A percentile compares a stretch with the other conserved stretches of the same genome.
Conservation (phyloP, 257 asterid species). For the Salvia miltiorrhiza region DNA sequence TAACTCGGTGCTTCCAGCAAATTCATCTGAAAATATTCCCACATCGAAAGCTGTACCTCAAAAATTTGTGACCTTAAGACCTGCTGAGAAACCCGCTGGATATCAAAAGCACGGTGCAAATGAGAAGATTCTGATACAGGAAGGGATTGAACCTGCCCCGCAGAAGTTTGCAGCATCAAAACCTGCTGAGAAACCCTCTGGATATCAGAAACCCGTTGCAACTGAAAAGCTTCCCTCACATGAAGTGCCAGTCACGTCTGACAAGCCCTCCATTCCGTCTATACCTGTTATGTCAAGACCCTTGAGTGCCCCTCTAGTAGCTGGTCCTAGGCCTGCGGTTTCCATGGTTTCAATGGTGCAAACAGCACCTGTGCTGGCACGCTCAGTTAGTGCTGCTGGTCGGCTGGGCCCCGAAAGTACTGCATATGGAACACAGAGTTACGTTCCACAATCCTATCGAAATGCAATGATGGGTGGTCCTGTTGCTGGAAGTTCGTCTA, state of each 20-base stretch:
- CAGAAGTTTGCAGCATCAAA: constrained; percentile 35
- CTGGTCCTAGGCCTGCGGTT: constrained; percentile 50
- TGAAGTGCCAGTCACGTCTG: constrained; percentile 30
- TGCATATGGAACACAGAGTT: constrained; percentile 46
- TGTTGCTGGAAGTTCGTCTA: constrained; percentile 39
- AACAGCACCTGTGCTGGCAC: constrained; percentile 53
- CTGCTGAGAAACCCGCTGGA: constrained; percentile 30
- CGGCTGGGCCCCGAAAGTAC: constrained; percentile 62
- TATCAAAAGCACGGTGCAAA: constrained; percentile 25
- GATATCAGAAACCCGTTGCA: constrained; percentile 24
- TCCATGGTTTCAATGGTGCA: constrained; percentile 53
- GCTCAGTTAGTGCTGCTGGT: constrained; percentile 77
- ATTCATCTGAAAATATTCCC: constrained; percentile 36
- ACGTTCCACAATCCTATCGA: constrained; percentile 76
- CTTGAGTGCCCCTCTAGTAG: constrained; percentile 70
- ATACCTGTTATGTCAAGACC: constrained; percentile 68
- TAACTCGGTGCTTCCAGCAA: constrained; percentile 26
- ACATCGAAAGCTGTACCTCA: constrained; percentile 29
- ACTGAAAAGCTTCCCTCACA: constrained; percentile 32
- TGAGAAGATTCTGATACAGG: constrained; percentile 35
- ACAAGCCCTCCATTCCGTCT: constrained; percentile 41
- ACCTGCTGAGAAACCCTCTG: constrained; percentile 30
- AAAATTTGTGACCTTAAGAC: constrained; percentile 34
- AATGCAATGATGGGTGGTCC: constrained; percentile 71
- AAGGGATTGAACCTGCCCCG: constrained; percentile 12